Evolutionary conservation across 306 rosid genomes (phyloP).

Genomic region (Pterocarpus macrocarpus): DNA sequence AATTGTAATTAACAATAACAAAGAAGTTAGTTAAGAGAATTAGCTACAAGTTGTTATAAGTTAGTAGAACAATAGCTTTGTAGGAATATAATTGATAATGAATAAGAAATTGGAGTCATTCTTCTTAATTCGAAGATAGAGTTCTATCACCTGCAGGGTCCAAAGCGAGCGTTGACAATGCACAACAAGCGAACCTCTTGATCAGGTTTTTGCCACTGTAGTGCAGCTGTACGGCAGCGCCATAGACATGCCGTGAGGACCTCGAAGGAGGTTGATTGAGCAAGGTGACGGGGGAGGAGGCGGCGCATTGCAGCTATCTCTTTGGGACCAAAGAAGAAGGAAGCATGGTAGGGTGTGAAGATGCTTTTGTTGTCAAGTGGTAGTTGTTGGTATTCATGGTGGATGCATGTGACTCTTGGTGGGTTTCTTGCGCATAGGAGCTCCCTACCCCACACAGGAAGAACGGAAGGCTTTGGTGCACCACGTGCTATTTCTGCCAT

Average conservation of each 20-base stretch:
- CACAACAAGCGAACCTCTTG: slow-evolving; percentile 37
- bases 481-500: not conserved
- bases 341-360: not conserved
- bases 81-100: too few species aligned
- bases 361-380: not conserved
- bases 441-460: slow-evolving; percentile 26
- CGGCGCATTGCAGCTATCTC: not conserved
- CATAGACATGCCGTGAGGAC: slow-evolving; percentile 31
- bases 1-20: too few species aligned
- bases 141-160: not conserved
- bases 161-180: slow-evolving; percentile 29
- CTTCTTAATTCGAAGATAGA: too few species aligned
- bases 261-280: not conserved
- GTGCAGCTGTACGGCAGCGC: not conserved
- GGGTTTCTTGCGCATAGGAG: slow-evolving; percentile 33
- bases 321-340: slow-evolving; percentile 42
- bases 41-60: too few species aligned
- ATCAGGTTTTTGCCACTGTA: not conserved
- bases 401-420: slow-evolving; percentile 30
- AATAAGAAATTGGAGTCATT: too few species aligned
- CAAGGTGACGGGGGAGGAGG: not conserved
- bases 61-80: too few species aligned
- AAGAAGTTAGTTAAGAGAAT: too few species aligned
- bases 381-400: slow-evolving; percentile 12
- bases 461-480: slow-evolving; percentile 29